phyloP scores from a whole-genome alignment of 352 stramenopile species.

The Phytophthora palmivora region DNA sequence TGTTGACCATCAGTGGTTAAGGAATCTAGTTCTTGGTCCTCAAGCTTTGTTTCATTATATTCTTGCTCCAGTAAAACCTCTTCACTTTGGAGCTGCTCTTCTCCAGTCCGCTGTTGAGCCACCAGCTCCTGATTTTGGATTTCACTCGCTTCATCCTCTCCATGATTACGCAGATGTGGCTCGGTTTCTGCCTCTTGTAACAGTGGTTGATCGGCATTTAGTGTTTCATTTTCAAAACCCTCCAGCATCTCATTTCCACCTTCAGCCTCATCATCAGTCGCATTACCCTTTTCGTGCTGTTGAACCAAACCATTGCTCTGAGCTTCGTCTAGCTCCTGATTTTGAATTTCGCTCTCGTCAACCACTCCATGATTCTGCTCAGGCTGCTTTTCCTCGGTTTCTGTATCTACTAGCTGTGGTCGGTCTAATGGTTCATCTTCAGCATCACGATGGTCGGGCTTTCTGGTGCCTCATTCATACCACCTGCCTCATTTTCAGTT shows the following conservation, averaged over 20 bases:
- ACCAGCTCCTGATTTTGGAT: background rate
- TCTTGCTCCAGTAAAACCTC: background rate
- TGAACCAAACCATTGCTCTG: background rate
- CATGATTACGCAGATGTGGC: background rate
- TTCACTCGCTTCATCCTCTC: background rate
- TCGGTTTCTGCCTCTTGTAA: background rate
- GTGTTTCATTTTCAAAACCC: background rate
- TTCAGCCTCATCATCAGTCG: background rate
- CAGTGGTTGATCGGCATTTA: background rate
- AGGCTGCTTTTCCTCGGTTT: background rate
- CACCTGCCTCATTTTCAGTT: background rate
- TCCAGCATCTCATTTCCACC: background rate
- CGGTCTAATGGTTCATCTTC: background rate
- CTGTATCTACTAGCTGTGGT: background rate
- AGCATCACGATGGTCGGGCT: background rate
- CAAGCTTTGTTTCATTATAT: conserved; percentile 4
- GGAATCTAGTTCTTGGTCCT: background rate
- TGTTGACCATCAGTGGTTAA: background rate
- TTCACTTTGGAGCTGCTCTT: background rate
- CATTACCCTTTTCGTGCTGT: background rate
- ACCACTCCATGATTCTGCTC: background rate
- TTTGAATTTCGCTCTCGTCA: background rate
- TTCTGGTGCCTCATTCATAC: background rate
- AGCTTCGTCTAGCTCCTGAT: background rate
- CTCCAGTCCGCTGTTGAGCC: background rate